Evolutionary conservation across 441 rosid species (phyloP).

Genomic region (Erodium chrysanthum): DNA sequence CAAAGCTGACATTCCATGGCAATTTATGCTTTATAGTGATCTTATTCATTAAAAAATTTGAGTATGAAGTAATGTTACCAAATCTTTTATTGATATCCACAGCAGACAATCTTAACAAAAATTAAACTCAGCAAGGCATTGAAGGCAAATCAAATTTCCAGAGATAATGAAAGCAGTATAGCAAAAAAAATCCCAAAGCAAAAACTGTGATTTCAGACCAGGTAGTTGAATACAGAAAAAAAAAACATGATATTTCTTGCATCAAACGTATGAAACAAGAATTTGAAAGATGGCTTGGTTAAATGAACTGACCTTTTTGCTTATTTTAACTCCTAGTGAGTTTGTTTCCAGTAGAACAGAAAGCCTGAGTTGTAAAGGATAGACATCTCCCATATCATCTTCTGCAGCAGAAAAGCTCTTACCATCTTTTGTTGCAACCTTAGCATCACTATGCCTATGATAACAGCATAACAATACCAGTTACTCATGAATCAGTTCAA

Average conservation of each 20-base stretch:
- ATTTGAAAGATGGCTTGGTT: conserved; percentile 15
- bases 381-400: conserved; percentile 90
- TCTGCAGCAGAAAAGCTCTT: conserved; percentile 66
- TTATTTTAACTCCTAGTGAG: conserved; percentile 67
- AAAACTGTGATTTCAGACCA: neutral
- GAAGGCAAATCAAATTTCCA: neutral
- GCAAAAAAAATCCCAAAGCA: neutral
- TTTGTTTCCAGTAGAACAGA: conserved; percentile 56
- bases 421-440: conserved; percentile 49
- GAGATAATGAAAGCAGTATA: neutral
- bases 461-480: conserved; percentile 19
- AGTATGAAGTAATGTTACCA: no score
- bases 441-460: conserved; percentile 68
- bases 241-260: neutral
- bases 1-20: no score
- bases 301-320: conserved; percentile 60
- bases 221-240: neutral
- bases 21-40: no score
- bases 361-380: conserved; percentile 82
- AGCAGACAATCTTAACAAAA: no score
- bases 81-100: no score
- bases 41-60: no score
- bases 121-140: neutral
- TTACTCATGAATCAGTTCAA: conserved; percentile 1
- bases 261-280: conserved; percentile 16